Evolutionary conservation across 345 rosid genomes (phyloP).

Genomic region (Corchorus olitorius): DNA sequence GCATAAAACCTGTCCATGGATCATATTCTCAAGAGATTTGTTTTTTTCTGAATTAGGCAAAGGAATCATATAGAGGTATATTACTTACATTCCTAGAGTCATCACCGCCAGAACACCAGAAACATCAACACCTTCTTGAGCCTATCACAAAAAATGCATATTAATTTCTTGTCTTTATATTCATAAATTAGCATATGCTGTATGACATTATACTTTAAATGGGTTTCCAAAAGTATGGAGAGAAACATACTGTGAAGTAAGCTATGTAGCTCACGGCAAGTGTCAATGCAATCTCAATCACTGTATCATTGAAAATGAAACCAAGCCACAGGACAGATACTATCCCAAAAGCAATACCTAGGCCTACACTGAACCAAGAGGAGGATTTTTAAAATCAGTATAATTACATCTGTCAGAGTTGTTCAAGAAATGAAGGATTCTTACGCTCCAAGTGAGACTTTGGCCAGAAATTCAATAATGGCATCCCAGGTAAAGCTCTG

Average conservation of each 20-base stretch:
- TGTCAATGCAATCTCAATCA: conserved; percentile 86
- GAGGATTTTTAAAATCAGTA: conserved; percentile 26
- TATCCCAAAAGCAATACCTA: conserved; percentile 88
- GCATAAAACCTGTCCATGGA: conserved; percentile 78
- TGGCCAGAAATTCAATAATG: conserved; percentile 64
- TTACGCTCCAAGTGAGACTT: conserved; percentile 92
- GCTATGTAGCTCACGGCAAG: conserved; percentile 93
- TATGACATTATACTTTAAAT: neutral
- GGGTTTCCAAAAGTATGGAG: conserved; percentile 19
- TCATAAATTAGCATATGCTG: neutral
- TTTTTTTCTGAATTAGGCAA: conserved; percentile 17
- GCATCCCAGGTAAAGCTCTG: conserved; percentile 50
- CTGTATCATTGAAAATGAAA: conserved; percentile 88
- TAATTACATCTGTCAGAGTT: neutral
- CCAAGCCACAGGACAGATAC: conserved; percentile 93
- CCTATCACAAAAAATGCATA: conserved; percentile 51
- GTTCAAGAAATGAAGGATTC: conserved; percentile 38
- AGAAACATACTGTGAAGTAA: conserved; percentile 75
- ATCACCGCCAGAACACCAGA: conserved; percentile 98
- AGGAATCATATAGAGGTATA: conserved; percentile 21
- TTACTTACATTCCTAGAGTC: conserved; percentile 94
- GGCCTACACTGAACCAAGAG: conserved; percentile 70
- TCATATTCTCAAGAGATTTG: conserved; percentile 19
- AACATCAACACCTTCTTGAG: conserved; percentile 80
- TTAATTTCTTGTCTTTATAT: neutral